These are phyloP conservation scores for Xylaria sp. DNA, from an alignment of 2,329 filamentous ascomycete genomes.

Conservation along the genomic window DNA sequence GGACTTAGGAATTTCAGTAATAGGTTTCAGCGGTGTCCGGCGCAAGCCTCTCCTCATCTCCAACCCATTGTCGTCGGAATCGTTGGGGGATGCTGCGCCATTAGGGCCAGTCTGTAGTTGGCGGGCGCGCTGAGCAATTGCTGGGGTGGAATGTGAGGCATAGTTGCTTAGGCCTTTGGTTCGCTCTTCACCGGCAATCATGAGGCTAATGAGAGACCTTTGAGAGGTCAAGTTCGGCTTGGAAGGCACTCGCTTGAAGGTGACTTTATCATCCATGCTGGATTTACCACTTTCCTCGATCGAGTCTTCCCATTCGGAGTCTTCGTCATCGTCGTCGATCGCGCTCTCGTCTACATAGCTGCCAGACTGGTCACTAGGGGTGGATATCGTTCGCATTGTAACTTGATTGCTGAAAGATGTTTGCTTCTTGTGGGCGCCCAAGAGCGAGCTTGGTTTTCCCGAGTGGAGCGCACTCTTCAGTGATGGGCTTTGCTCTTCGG, in stretches of 20 bases:
- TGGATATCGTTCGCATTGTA: constrained; percentile 73
- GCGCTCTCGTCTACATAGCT: constrained; percentile 83
- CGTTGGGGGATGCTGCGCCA: constrained; percentile 63
- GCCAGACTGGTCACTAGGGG: constrained; percentile 66
- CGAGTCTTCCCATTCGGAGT: constrained; percentile 71
- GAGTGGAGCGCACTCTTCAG: constrained; percentile 66
- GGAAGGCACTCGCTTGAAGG: constrained; percentile 93
- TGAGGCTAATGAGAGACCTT: constrained; percentile 87
- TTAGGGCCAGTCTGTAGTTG: constrained; percentile 58
- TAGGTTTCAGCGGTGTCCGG: constrained; percentile 61
- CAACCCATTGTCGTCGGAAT: constrained; percentile 70
- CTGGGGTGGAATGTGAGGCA: constrained; percentile 73
- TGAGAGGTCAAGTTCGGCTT: constrained; percentile 85
- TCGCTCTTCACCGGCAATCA: constrained; percentile 80
- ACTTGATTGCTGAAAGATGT: constrained; percentile 85
- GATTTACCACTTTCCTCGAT: constrained; percentile 85
- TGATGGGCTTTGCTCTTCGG: constrained; percentile 80
- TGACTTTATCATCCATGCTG: constrained; percentile 80
- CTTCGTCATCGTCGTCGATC: constrained; percentile 77
- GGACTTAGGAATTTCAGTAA: constrained; percentile 74
- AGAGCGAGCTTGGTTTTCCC: constrained; percentile 55
- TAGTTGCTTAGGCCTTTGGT: constrained; percentile 75
- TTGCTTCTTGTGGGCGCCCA: constrained; percentile 73
- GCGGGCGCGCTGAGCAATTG: constrained; percentile 74
- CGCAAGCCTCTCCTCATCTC: constrained; percentile 72